Conservation (phyloP, 176 grass and related monocot species). For the Coix lacrymajobi region DNA sequence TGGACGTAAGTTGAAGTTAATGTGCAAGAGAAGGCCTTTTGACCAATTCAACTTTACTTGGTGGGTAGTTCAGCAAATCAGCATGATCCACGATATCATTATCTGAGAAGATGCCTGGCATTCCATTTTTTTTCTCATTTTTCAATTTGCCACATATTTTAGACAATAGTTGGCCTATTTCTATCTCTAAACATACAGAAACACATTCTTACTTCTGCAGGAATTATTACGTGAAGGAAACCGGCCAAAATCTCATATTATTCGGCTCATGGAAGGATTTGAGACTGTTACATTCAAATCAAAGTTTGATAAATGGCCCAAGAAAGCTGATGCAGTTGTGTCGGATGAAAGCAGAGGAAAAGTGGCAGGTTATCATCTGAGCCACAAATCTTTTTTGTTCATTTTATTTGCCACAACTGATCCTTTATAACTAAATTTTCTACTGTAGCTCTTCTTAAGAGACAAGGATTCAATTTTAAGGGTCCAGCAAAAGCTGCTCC, state of each 20-base stretch:
- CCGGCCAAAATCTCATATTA: constrained; percentile 65
- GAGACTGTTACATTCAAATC: constrained; percentile 85
- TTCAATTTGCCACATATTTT: neutral
- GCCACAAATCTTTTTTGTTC: neutral
- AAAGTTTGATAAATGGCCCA: constrained; percentile 91
- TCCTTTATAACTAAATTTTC: constrained; percentile 10
- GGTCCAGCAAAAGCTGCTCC: constrained; percentile 75
- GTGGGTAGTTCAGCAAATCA: neutral
- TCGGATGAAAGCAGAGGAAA: constrained; percentile 97
- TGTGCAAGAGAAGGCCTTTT: neutral
- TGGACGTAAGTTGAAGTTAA: neutral
- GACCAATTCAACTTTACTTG: neutral
- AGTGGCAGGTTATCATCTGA: constrained; percentile 75
- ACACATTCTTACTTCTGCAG: constrained; percentile 38
- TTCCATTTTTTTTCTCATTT: neutral
- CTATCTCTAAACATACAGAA: neutral
- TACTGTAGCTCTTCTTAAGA: constrained; percentile 79
- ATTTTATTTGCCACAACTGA: neutral
- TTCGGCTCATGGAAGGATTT: constrained; percentile 95
- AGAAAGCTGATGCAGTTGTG: constrained; percentile 84
- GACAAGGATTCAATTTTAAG: constrained; percentile 94
- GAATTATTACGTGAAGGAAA: constrained; percentile 64
- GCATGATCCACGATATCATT: neutral
- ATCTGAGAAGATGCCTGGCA: neutral
- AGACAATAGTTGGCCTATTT: neutral